Evolutionary conservation across 495 filamentous ascomycete species (phyloP), one percentile per base, ranked within the genome.

Genomic region (Friedmanniomyces simplex): DNA sequence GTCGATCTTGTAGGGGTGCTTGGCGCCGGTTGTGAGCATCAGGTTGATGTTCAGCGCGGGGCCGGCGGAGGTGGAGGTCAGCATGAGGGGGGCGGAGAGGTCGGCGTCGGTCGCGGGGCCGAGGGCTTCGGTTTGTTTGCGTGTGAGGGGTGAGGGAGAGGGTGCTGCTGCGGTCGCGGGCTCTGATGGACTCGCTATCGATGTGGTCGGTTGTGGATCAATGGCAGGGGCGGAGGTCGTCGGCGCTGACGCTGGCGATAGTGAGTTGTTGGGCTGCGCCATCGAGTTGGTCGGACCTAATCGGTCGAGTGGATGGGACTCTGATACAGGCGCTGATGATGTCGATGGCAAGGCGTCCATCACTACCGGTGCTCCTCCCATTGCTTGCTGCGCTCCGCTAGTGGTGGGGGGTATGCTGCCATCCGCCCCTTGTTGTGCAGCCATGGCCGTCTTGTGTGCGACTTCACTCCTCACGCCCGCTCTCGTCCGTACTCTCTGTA

Each of bases 1-100:
- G 72, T 93, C 88, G 60, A 96, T 85, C 54, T 83, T 86, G 69
- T 88, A 93, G 2, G 89, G 88, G 70, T 95, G 88, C 50, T 89
- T 78, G 28, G 88, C 84, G 13, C 89, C 88, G 18, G 82, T 89
- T 0, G 83, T 86, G 45, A 94, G 79, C 11, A 95, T 77, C 12
- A 96, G 73, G 20, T 86, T 94, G 62, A 96, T 83, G 36, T 70
- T 50, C 42, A 73, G 60, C 13, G 67, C 63, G 2, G 70, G 70
- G 11, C 65, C 68, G 28, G 54, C 59, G 16, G 59, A 22, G 41
- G 58, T 43, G 55, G 66, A 58, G 45, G 52, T 16, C n/a, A n/a
- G n/a, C n/a, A n/a, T n/a, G 14, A 5, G 5, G 4, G 66, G 61
- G 1, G 61, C 55, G 16, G 57, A 42, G 41, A 56, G 62, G 18